Base-by-base conservation (phyloP, 768 basidiomycete species). In the Mycena metata region DNA sequence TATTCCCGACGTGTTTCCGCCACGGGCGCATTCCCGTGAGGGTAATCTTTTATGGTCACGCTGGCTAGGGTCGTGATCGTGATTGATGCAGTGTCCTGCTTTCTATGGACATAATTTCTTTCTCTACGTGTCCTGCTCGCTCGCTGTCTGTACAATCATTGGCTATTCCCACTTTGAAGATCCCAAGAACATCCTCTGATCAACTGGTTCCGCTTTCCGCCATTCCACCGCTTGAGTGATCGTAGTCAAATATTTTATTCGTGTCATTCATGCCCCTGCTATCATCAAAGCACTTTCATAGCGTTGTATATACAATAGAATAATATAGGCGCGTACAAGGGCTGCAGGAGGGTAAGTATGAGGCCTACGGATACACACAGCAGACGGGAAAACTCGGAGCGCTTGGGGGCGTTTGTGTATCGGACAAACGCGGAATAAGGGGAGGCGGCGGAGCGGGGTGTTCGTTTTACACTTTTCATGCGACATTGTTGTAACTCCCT, bases 1-100 rank as follows among this genome's bases (percentile, higher is more conserved):
- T 45, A 59, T 69, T 69, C 49, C 68, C 68, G 68, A 60, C 59
- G 61, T 64, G 67, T 52, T 59, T 69, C 62, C 67, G 62, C 42
- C 30, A 19, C 36, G 30, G 47, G 23, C 46, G 36, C 36, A 24
- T 60, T 10, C 35, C n/a, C 19, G 49, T 33, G 26, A 36, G 35
- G 6, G 6, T 23, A 26, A 21, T 21, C 16, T 41, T 39, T 19
- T n/a, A 10, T 54, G 59, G 35, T 67, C 59, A 60, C 66, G 58
- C 17, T 60, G 49, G 6, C 21, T 42, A 15, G 17, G 39, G 39
- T 45, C 12, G 46, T 56, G 66, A 26, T 60, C 58, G 50, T 51
- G 65, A 35, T 59, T 21, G 30, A 26, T 23, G 49, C 65, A 39
- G 35, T 42, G 33, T n/a, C 58, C 17, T 67, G 41, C 66, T 46